Base-by-base conservation (phyloP, 306 rosid genomes). In the Vigna trinervia region DNA sequence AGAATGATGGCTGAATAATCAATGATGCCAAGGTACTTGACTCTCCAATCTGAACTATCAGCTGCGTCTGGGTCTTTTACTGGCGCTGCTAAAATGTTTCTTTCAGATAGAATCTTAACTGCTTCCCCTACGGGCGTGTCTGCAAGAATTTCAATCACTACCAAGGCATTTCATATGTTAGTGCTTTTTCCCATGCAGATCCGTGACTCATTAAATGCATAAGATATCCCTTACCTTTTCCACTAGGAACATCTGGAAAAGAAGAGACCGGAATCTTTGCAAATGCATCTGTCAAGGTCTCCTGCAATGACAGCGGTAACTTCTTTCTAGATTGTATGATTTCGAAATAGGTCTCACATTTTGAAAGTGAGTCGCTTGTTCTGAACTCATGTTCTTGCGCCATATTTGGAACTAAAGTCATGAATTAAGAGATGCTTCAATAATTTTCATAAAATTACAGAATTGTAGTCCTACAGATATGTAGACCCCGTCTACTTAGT, bases 51-150 rank as follows among this genome's bases (percentile, higher is more conserved):
- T 51, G 88, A 74, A 78, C 81, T 77, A 19, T 32, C 60, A 69
- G 41, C 85, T 69, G 96, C 86, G 39, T 86, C 68, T 20, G 92
- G 87, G 57, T 84, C 88, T 57, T 56, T 87, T 17, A 92, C 98
- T 11, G 97, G 97, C 57, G 98, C 98, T 0, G 98, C 85, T 80
- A 92, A 83, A 51, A 95, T 95, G 87, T 90, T 90, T 87, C 88
- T 57, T 62, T 89, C 96, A 7, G 97, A 92, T 72, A 92, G 86
- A 76, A 90, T 82, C 88, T 74, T 86, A 5, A 90, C 91, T 3
- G 96, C 91, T 15, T 95, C 90, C 8, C 86, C 80, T 28, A 95
- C 17, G 1, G 88, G 83, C 15, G 92, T 86, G 81, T 92, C 85
- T 82, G 97, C 93, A 81, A 64, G 83, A 80, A 92, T 90, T 83